phyloP scores from a whole-genome alignment of 1,139 yeast genomes.

The Yamadazyma taylorii region DNA sequence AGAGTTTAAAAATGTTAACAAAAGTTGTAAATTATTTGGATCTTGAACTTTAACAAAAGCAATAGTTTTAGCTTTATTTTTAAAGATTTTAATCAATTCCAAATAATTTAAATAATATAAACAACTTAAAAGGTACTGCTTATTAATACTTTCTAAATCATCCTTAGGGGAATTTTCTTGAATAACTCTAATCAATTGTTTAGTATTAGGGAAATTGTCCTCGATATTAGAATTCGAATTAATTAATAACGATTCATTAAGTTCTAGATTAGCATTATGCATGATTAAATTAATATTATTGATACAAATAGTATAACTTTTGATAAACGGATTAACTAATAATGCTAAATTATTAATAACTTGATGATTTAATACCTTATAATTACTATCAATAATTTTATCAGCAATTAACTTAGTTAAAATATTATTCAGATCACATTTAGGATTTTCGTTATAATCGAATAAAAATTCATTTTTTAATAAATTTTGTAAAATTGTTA shows the following conservation, averaged over 20 bases:
- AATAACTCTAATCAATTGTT: constrained; percentile 35
- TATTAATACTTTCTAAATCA: constrained; percentile 40
- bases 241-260: constrained; percentile 19
- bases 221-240: constrained; percentile 28
- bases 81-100: constrained; percentile 36
- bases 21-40: constrained; percentile 29
- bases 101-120: constrained; percentile 42
- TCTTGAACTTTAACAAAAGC: constrained; percentile 40
- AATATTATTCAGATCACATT: constrained; percentile 31
- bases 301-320: constrained; percentile 38
- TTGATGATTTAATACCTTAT: constrained; percentile 23
- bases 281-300: constrained; percentile 20
- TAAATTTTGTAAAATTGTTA: constrained; percentile 35
- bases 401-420: constrained; percentile 26
- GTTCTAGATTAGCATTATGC: constrained; percentile 7
- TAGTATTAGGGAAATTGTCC: constrained; percentile 38
- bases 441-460: constrained; percentile 39
- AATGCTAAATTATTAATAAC: constrained; percentile 29
- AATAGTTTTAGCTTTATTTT: constrained; percentile 43
- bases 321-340: constrained; percentile 41
- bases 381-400: constrained; percentile 20
- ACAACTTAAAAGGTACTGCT: constrained; percentile 45
- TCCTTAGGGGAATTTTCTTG: constrained; percentile 18
- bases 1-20: constrained; percentile 28
- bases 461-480: constrained; percentile 47